Percentiles rank a stretch among this genome's conserved stretches.
phyloP scores from a whole-genome alignment of 495 filamentous ascomycete species.

The Penicillium roqueforti region DNA sequence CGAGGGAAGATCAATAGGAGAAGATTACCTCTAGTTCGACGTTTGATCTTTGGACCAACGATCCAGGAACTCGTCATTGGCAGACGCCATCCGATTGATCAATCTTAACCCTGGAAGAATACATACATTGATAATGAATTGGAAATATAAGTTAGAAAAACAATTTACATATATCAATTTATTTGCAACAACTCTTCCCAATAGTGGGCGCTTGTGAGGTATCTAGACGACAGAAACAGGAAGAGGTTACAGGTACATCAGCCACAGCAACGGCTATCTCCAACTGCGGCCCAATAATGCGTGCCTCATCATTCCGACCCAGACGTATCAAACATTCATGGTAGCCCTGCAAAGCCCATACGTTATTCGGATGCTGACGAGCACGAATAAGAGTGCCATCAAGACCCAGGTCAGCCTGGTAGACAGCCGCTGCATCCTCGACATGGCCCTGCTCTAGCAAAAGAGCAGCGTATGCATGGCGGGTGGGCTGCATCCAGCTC shows the following conservation, averaged over 20 bases:
- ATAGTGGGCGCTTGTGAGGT: conserved; percentile 18
- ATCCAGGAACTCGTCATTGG: not conserved
- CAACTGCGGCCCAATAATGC: conserved; percentile 46
- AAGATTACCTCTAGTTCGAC: conserved; percentile 2
- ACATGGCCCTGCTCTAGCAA: conserved; percentile 57
- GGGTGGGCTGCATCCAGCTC: conserved; percentile 66
- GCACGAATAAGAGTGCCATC: conserved; percentile 52
- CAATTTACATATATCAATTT: not conserved
- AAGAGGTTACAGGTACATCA: conserved; percentile 54
- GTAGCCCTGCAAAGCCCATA: conserved; percentile 65
- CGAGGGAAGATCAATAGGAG: not conserved
- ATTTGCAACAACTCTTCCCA: conserved; percentile 12
- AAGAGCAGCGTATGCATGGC: conserved; percentile 63
- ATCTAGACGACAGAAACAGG: conserved; percentile 55
- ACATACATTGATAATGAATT: not conserved
- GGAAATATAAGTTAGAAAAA: not conserved
- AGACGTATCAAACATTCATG: conserved; percentile 58
- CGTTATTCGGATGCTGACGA: conserved; percentile 59
- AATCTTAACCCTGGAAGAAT: too few relatives aligned
- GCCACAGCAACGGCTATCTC: conserved; percentile 49
- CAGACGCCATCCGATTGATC: not conserved
- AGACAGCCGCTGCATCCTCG: conserved; percentile 52
- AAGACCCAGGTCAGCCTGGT: conserved; percentile 58
- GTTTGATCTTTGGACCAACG: conserved; percentile 10
- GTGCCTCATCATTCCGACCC: conserved; percentile 48